Percentiles rank a stretch among this genome's conserved stretches.
phyloP scores from a whole-genome alignment of 1,284 basidiomycete species.

The Pyrrhoderma noxium region DNA sequence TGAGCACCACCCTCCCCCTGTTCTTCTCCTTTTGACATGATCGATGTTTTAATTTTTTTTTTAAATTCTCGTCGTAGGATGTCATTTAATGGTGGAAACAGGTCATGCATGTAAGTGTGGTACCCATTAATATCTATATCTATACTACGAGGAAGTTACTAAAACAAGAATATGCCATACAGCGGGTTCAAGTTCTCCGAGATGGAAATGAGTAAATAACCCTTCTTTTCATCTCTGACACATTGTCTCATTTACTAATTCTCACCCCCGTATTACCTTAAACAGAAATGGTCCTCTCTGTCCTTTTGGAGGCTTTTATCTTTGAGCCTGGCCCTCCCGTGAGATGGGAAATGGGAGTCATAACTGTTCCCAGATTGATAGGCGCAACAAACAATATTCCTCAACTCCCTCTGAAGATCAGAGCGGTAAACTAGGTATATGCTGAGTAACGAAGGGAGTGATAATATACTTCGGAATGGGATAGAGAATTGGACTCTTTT shows the following conservation, averaged over 20 bases:
- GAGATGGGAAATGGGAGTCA: conserved; percentile 7
- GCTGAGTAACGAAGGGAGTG: too few relatives aligned
- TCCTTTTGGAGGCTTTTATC: conserved; percentile 23
- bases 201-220: conserved; percentile 15
- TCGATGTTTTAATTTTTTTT: not conserved
- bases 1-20: too few relatives aligned
- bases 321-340: conserved; percentile 18
- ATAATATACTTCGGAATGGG: too few relatives aligned
- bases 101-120: conserved; percentile 18
- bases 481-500: too few relatives aligned
- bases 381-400: conserved; percentile 2
- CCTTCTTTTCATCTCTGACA: conserved; percentile 27
- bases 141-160: not conserved
- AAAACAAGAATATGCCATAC: too few relatives aligned
- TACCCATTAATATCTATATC: not conserved
- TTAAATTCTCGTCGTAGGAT: too few relatives aligned
- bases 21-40: too few relatives aligned
- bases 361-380: not conserved
- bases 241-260: not conserved
- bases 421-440: too few relatives aligned
- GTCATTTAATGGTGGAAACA: conserved; percentile 17
- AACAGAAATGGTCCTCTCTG: conserved; percentile 22
- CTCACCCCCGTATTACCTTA: too few relatives aligned
- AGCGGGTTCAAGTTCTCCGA: conserved; percentile 16
- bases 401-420: conserved; percentile 9